Percentiles rank a stretch among this genome's conserved stretches.
These are phyloP conservation scores for Pseudogymnoascus sp. DNA, from an alignment of 2,329 filamentous ascomycete species.

Conservation along the genomic window DNA sequence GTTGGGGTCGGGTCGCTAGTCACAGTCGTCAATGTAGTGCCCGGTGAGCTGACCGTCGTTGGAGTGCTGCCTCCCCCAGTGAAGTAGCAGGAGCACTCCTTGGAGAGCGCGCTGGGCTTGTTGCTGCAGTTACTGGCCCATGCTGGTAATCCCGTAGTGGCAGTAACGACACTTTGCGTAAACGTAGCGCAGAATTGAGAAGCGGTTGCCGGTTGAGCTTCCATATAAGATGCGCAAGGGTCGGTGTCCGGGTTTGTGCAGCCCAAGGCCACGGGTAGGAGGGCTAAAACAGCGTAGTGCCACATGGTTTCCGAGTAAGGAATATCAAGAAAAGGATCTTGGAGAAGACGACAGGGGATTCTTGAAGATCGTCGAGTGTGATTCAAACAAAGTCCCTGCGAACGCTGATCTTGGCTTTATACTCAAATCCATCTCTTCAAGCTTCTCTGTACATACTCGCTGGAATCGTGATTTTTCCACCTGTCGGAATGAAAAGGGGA, in stretches of 20 bases:
- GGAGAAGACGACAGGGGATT: background rate
- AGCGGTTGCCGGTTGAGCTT: slow-evolving; percentile 8
- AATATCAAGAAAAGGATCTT: background rate
- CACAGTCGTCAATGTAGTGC: slow-evolving; percentile 16
- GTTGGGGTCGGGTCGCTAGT: slow-evolving; percentile 9
- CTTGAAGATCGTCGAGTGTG: background rate
- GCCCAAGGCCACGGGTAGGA: background rate
- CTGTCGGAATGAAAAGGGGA: background rate
- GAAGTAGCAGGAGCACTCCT: slow-evolving; percentile 27
- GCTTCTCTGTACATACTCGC: background rate
- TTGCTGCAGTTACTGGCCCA: slow-evolving; percentile 25
- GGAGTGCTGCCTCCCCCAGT: slow-evolving; percentile 17
- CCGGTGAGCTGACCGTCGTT: slow-evolving; percentile 14
- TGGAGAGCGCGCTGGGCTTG: slow-evolving; percentile 25
- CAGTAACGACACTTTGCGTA: slow-evolving; percentile 16
- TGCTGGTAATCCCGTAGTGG: slow-evolving; percentile 23
- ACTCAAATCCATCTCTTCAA: background rate
- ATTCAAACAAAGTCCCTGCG: background rate
- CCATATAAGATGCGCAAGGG: slow-evolving; percentile 1
- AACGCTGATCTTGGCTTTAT: slow-evolving; percentile 5
- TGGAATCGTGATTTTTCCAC: background rate
- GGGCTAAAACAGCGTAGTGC: background rate
- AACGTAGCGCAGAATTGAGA: slow-evolving; percentile 12
- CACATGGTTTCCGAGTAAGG: slow-evolving; percentile 1
- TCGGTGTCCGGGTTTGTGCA: background rate